These are phyloP conservation scores for Chloranthus sessilifolius DNA, from an alignment of 164 flowering plant genomes.

Conservation along the genomic window DNA sequence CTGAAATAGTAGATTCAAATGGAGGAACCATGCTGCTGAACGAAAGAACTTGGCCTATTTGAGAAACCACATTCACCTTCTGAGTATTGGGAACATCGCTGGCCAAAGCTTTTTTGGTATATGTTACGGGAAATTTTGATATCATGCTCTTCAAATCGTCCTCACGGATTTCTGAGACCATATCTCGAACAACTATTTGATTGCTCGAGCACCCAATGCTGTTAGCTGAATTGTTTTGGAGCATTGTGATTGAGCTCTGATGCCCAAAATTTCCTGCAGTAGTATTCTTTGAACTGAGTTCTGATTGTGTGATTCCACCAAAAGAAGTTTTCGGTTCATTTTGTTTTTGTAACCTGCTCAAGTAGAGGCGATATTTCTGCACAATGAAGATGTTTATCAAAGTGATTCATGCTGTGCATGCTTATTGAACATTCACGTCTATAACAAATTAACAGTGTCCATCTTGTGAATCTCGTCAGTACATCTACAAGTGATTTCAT, in stretches of 20 bases:
- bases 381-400: constrained; percentile 12
- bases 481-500: too few relatives aligned
- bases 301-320: constrained; percentile 40
- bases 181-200: constrained; percentile 25
- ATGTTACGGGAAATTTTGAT: constrained; percentile 22
- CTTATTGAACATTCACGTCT: not conserved
- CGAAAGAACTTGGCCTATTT: constrained; percentile 20
- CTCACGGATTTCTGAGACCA: constrained; percentile 25
- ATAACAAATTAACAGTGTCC: too few relatives aligned
- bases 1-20: constrained; percentile 24
- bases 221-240: constrained; percentile 23
- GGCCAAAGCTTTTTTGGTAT: constrained; percentile 19
- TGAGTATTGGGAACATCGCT: constrained; percentile 26
- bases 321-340: constrained; percentile 38
- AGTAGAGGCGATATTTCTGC: constrained; percentile 94
- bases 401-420: constrained; percentile 6
- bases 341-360: constrained; percentile 75
- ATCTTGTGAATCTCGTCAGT: too few relatives aligned
- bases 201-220: constrained; percentile 29
- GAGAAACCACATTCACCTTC: constrained; percentile 22
- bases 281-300: constrained; percentile 36
- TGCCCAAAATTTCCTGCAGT: constrained; percentile 27
- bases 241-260: constrained; percentile 29
- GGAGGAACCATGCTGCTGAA: constrained; percentile 23
- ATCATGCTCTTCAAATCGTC: constrained; percentile 22